A percentile compares a stretch with the other conserved stretches of the same genome.
Evolutionary conservation across 1,284 basidiomycete species (phyloP).

Genomic region (Irpex sp.): DNA sequence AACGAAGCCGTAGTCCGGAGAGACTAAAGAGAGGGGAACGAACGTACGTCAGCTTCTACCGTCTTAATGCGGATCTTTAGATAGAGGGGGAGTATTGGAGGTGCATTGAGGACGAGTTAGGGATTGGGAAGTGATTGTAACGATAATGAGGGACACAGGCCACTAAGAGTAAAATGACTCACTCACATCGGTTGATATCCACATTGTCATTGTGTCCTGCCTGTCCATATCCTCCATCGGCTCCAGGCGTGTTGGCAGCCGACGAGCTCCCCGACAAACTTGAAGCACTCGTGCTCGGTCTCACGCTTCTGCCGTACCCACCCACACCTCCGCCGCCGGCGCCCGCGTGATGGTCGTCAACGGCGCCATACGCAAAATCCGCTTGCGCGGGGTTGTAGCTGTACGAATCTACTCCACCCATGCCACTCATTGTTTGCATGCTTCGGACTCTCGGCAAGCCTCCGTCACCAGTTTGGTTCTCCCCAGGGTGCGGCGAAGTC

Average conservation of each 20-base stretch:
- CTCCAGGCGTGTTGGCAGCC: constrained; percentile 54
- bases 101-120: constrained; percentile 2
- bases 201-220: constrained; percentile 25
- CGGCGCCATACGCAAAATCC: constrained; percentile 76
- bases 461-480: constrained; percentile 36
- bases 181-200: constrained; percentile 80
- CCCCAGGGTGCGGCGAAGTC: constrained; percentile 66
- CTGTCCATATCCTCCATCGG: constrained; percentile 54
- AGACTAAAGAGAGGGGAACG: constrained; percentile 44
- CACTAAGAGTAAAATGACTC: constrained; percentile 15
- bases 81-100: constrained; percentile 13
- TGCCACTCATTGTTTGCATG: constrained; percentile 66
- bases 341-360: constrained; percentile 26
- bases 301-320: constrained; percentile 36
- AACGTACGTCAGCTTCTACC: constrained; percentile 6
- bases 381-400: constrained; percentile 52
- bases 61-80: constrained; percentile 10
- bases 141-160: constrained; percentile 6
- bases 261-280: constrained; percentile 78
- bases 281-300: constrained; percentile 73
- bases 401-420: constrained; percentile 27
- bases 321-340: constrained; percentile 29
- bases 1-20: constrained; percentile 79
- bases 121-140: not conserved
- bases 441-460: constrained; percentile 63